Percentiles rank a stretch among this genome's conserved stretches.
phyloP scores from a whole-genome alignment of 2,329 filamentous ascomycete genomes.

The Arthrinium phaeospermum region DNA sequence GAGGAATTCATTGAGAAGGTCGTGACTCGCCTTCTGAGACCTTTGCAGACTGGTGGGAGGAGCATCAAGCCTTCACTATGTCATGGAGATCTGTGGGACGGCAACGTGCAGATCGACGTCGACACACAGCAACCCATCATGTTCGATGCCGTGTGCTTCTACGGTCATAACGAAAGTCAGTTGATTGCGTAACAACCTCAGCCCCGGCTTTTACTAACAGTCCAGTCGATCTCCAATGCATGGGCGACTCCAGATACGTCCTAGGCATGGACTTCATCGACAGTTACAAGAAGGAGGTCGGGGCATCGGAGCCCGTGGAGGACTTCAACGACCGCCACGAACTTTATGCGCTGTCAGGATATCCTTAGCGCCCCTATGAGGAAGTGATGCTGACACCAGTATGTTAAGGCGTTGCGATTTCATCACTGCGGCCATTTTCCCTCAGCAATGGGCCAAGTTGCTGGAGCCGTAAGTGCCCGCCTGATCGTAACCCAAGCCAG shows the following conservation, averaged over 20 bases:
- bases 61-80: neutral
- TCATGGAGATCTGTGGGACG: conserved; percentile 40
- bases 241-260: conserved; percentile 26
- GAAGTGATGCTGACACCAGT: neutral
- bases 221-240: conserved; percentile 28
- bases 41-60: neutral
- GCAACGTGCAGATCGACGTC: conserved; percentile 33
- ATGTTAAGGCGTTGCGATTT: neutral
- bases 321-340: conserved; percentile 39
- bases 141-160: conserved; percentile 38
- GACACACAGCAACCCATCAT: conserved; percentile 34
- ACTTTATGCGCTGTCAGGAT: conserved; percentile 30
- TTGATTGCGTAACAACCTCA: neutral
- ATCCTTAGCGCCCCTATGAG: neutral
- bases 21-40: neutral
- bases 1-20: neutral
- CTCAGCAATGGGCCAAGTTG: neutral
- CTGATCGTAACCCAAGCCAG: too few relatives aligned
- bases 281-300: conserved; percentile 28
- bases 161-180: conserved; percentile 39
- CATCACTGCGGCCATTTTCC: neutral
- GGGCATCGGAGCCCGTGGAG: conserved; percentile 35
- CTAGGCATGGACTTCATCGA: conserved; percentile 29
- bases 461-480: neutral
- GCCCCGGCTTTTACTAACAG: neutral